Conservation (phyloP, 169 alveolate genomes). For the Fabrea salina region DNA sequence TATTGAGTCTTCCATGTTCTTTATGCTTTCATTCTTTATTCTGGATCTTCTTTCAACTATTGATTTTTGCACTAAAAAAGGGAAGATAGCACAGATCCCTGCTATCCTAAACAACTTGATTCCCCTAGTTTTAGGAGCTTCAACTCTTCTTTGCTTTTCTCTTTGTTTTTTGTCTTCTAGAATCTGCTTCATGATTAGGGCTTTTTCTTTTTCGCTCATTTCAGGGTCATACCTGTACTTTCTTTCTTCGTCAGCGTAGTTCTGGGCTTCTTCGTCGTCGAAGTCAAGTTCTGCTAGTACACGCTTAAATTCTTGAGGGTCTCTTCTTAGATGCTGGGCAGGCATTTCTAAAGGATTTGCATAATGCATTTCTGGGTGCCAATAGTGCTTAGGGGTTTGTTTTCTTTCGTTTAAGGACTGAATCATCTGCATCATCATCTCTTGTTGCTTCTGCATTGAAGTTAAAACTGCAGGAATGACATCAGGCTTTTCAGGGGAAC, state of each 20-base stretch:
- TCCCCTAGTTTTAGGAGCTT: background rate
- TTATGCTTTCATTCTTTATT: background rate
- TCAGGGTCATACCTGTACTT: background rate
- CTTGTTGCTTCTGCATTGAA: background rate
- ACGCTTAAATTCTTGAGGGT: too few species aligned
- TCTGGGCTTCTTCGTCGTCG: background rate
- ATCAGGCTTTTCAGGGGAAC: too few species aligned
- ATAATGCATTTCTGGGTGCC: background rate
- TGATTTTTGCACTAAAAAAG: background rate
- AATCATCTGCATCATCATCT: background rate
- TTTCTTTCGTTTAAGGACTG: background rate
- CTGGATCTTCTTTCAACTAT: background rate
- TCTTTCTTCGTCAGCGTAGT: background rate
- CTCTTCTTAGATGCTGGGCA: background rate
- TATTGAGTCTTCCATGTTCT: background rate
- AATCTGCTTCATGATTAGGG: background rate
- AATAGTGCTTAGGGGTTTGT: background rate
- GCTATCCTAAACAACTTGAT: background rate
- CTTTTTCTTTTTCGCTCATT: background rate
- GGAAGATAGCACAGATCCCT: background rate
- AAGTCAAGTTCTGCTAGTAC: background rate
- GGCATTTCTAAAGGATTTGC: background rate
- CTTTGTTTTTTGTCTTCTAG: background rate
- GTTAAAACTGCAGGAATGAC: background rate
- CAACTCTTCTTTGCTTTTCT: background rate